Percentiles rank a stretch among this genome's conserved stretches.
Evolutionary conservation across 2,329 filamentous ascomycete species (phyloP).

Genomic region (Gaeumannomyces sp.): DNA sequence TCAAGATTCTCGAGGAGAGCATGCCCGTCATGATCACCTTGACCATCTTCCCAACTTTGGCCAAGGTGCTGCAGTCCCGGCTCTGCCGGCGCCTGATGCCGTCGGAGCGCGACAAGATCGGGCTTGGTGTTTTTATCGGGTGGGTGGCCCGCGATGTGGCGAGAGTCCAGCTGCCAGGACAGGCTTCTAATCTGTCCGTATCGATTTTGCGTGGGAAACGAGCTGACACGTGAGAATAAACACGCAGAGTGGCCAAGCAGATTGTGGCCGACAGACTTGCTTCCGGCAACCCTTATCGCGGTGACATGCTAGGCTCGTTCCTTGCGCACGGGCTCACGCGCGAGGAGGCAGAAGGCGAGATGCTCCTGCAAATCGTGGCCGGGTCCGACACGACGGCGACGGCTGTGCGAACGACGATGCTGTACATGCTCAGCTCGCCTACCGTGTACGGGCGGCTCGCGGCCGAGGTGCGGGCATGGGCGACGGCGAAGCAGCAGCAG

Average conservation of each 20-base stretch:
- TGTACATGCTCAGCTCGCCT: slow-evolving; percentile 22
- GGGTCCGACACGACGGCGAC: slow-evolving; percentile 25
- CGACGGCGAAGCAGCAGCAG: slow-evolving; percentile 10
- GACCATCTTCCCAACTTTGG: slow-evolving; percentile 34
- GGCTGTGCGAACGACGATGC: slow-evolving; percentile 20
- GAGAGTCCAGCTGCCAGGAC: neutral
- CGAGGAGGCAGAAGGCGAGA: slow-evolving; percentile 37
- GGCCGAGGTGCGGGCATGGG: slow-evolving; percentile 30
- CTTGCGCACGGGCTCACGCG: slow-evolving; percentile 32
- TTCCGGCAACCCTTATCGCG: slow-evolving; percentile 21
- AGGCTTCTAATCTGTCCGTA: no score
- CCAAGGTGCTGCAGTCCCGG: slow-evolving; percentile 33
- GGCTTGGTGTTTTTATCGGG: slow-evolving; percentile 33
- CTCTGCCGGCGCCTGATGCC: slow-evolving; percentile 36
- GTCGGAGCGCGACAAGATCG: slow-evolving; percentile 30
- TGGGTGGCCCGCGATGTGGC: slow-evolving; percentile 16
- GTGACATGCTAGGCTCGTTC: slow-evolving; percentile 36
- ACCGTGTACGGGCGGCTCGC: slow-evolving; percentile 17
- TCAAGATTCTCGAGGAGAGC: slow-evolving; percentile 26
- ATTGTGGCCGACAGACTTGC: slow-evolving; percentile 25
- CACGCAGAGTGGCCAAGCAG: slow-evolving; percentile 32
- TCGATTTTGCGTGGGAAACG: slow-evolving; percentile 7
- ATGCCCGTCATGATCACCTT: slow-evolving; percentile 27
- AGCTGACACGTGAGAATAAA: neutral
- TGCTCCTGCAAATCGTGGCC: slow-evolving; percentile 31